Base-by-base conservation (phyloP, 768 basidiomycete species). In the Mycena polygramma region DNA sequence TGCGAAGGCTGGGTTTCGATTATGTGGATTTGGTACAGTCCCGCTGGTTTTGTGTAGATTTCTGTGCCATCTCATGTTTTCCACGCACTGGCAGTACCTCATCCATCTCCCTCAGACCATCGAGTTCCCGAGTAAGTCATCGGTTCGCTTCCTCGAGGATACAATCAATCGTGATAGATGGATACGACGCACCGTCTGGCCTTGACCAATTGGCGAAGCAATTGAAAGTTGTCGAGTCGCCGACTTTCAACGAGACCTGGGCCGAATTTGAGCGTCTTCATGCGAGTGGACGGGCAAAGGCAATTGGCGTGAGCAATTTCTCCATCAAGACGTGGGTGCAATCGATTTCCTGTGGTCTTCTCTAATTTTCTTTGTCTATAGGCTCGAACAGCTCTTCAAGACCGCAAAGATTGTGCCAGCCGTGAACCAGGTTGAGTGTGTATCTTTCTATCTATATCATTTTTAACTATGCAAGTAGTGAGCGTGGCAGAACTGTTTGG, bases 251-350 rank as follows among this genome's bases (percentile, higher is more conserved):
- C 51, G 80, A 89, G 37, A 79, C 83, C 0, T 89, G 88, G 87
- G 83, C 83, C 0, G 82, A 84, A 52, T 80, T 90, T 72, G 89
- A 90, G 77, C 83, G 86, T 57, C 72, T 89, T 14, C 79, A 85
- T 39, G 80, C 79, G 35, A 83, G 81, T 17, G 86, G 86, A 0
- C 85, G 83, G 71, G 86, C 82, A 14, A 84, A 77, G 62, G 84
- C 87, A 2, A 87, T 90, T 68, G 89, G 89, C 0, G 87, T 91
- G 54, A 87, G 87, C 76, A 91, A 91, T 76, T 90, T 90, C 73
- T 88, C 87, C 7, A 79, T 88, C 65, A 87, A 89, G 73, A 89
- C 82, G 87, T 88, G 63, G 20, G 83, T 76, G 5, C 36, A 22
- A 4, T 11, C 48, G 20, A 10, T 37, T n/a, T 37, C 2, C 51